Percentiles rank a stretch among this genome's conserved stretches.
These are phyloP conservation scores for Erodium texanum DNA, from an alignment of 441 rosid species.

Conservation along the genomic window DNA sequence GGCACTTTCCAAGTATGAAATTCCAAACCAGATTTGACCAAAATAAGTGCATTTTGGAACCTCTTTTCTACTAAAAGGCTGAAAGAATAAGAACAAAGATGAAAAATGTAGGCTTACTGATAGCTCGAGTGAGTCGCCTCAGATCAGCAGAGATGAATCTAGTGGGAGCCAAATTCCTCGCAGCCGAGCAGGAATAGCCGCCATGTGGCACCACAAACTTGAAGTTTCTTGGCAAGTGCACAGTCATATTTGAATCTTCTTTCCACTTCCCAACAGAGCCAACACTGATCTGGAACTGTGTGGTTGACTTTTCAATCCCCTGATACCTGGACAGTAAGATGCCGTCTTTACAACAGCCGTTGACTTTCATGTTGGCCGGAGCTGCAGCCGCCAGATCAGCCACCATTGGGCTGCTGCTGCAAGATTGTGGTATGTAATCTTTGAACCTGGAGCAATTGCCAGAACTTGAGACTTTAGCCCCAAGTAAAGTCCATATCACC, in stretches of 20 bases:
- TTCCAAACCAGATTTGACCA: neutral
- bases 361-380: neutral
- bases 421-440: constrained; percentile 1
- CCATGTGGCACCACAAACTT: neutral
- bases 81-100: neutral
- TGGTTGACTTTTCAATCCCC: neutral
- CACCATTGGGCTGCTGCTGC: constrained; percentile 6
- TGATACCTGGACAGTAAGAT: neutral
- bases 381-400: neutral
- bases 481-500: constrained; percentile 1
- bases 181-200: constrained; percentile 3
- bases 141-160: neutral
- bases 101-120: neutral
- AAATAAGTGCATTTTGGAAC: neutral
- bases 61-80: neutral
- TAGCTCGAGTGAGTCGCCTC: constrained; percentile 2
- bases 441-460: constrained; percentile 5
- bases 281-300: neutral
- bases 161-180: neutral
- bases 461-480: neutral
- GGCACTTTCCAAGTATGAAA: neutral
- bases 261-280: constrained; percentile 2
- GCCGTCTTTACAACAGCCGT: constrained; percentile 1
- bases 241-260: constrained; percentile 1
- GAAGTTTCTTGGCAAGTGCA: constrained; percentile 1